Evolutionary conservation across 75 land plant species (phyloP).

Genomic region (Cryptomeria japonica): DNA sequence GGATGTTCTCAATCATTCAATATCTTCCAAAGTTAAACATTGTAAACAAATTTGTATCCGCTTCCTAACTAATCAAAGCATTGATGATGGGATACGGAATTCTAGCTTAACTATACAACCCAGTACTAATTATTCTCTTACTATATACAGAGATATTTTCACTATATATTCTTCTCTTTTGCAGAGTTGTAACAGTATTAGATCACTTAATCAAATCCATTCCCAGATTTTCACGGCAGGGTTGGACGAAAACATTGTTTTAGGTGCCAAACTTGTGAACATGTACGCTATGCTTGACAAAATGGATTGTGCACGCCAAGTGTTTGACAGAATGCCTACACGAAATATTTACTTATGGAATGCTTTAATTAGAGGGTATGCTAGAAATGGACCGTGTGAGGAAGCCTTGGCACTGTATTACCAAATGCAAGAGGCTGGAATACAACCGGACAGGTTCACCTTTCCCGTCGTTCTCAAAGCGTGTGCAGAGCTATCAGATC

Average conservation of each 20-base stretch:
- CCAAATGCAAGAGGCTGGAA: slow-evolving; percentile 7
- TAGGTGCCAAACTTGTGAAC: background rate
- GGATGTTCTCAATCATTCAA: background rate
- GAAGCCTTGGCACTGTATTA: slow-evolving; percentile 4
- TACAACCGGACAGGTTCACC: slow-evolving; percentile 12
- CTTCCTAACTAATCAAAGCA: too few species aligned
- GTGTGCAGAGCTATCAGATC: slow-evolving; percentile 10
- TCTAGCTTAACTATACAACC: background rate
- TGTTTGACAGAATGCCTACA: background rate
- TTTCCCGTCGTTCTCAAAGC: slow-evolving; percentile 15
- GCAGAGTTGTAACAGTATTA: background rate
- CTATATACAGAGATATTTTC: background rate
- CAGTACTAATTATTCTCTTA: background rate
- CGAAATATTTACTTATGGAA: background rate
- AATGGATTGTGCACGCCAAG: too few species aligned
- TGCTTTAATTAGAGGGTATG: background rate
- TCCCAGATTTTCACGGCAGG: background rate
- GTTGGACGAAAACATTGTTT: background rate
- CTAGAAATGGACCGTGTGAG: background rate
- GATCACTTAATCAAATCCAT: background rate
- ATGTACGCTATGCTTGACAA: background rate
- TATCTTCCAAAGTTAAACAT: background rate
- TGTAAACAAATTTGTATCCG: too few species aligned
- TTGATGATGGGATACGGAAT: background rate
- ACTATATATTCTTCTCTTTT: background rate